Percentiles rank a stretch among this genome's conserved stretches.
Evolutionary conservation across 257 asterid species (phyloP).

Genomic region (Mitragyna speciosa): DNA sequence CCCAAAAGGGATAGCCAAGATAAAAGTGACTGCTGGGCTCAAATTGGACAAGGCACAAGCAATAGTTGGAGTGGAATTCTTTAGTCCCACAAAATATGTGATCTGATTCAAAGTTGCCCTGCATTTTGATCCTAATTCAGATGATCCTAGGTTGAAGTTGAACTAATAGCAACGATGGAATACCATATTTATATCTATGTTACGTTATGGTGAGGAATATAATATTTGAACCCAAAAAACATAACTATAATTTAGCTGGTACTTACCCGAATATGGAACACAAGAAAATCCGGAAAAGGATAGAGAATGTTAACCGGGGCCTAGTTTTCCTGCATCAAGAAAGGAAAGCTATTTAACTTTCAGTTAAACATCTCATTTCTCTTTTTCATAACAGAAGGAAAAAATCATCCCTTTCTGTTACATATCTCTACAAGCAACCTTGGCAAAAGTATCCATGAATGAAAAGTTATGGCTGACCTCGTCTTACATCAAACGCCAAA

Average conservation of each 20-base stretch:
- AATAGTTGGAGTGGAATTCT: conserved; percentile 81
- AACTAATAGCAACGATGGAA: too few species aligned
- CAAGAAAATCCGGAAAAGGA: conserved; percentile 67
- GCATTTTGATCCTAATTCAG: conserved; percentile 20
- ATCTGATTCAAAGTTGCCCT: conserved; percentile 81
- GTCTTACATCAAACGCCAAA: neutral
- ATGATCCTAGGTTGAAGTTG: neutral
- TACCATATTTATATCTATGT: neutral
- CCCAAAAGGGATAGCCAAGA: conserved; percentile 79
- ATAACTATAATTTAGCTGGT: neutral
- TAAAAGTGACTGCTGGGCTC: conserved; percentile 73
- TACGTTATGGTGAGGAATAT: neutral
- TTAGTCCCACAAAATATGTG: conserved; percentile 79
- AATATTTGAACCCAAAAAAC: neutral
- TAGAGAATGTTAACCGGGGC: conserved; percentile 53
- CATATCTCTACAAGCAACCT: neutral
- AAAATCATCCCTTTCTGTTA: neutral
- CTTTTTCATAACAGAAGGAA: neutral
- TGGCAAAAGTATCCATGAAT: neutral
- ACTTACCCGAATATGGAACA: conserved; percentile 81
- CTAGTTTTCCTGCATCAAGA: conserved; percentile 61
- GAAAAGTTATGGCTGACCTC: neutral
- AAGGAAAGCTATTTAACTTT: neutral
- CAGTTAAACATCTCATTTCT: neutral
- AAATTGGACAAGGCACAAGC: conserved; percentile 81